Conservation (phyloP, 169 alveolate genomes). For the Cryptosporidium tyzzeri region DNA sequence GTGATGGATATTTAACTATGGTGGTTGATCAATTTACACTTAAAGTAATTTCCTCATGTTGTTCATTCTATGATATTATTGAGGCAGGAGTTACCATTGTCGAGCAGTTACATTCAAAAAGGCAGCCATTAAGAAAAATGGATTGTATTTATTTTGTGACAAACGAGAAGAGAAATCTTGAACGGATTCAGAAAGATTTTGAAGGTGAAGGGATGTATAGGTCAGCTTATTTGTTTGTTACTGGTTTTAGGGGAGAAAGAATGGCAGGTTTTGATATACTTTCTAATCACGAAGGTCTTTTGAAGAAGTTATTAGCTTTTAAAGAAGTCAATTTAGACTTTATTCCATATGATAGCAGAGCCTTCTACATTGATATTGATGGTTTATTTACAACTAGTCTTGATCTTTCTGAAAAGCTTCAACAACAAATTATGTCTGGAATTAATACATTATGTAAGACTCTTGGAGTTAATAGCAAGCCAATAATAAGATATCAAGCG, state of each 20-base stretch:
- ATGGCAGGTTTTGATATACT: conserved; percentile 15
- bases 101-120: conserved; percentile 80
- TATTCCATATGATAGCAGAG: conserved; percentile 83
- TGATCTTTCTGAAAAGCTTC: conserved; percentile 14
- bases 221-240: conserved; percentile 57
- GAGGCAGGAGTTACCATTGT: conserved; percentile 87
- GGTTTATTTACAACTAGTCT: conserved; percentile 29
- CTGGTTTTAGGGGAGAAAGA: conserved; percentile 45
- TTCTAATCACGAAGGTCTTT: neutral
- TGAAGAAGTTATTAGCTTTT: conserved; percentile 25
- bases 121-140: conserved; percentile 82
- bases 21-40: conserved; percentile 83
- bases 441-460: conserved; percentile 68
- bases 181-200: conserved; percentile 12
- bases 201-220: conserved; percentile 52
- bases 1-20: conserved; percentile 76
- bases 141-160: conserved; percentile 83
- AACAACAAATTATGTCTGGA: conserved; percentile 32
- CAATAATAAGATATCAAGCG: conserved; percentile 43
- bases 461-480: conserved; percentile 38
- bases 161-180: conserved; percentile 20
- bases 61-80: conserved; percentile 83
- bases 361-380: conserved; percentile 77
- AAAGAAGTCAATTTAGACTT: conserved; percentile 82
- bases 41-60: conserved; percentile 84